These are phyloP conservation scores for Mycocalia duriaeana DNA, from an alignment of 1,284 basidiomycete genomes.

Conservation along the genomic window DNA sequence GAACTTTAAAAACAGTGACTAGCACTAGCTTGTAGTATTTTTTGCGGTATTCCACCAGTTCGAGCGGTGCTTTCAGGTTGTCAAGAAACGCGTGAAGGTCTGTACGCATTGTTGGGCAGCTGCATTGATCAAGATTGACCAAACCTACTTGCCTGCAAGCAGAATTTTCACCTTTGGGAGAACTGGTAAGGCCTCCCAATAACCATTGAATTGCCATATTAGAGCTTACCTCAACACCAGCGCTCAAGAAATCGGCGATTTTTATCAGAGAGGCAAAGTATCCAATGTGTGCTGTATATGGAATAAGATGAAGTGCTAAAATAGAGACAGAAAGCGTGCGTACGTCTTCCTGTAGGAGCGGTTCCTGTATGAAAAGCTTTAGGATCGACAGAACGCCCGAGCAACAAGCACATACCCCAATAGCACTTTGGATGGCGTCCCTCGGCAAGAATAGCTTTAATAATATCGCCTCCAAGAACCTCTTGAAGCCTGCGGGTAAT, in stretches of 20 bases:
- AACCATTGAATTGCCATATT: conserved; percentile 4
- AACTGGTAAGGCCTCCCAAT: not conserved
- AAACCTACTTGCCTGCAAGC: conserved; percentile 64
- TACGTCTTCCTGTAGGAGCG: conserved; percentile 91
- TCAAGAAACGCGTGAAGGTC: conserved; percentile 98
- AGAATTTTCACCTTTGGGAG: conserved; percentile 76
- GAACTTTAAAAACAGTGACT: conserved; percentile 78
- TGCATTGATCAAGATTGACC: not conserved
- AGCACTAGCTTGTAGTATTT: conserved; percentile 89
- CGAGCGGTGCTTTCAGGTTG: conserved; percentile 95
- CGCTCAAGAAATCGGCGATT: conserved; percentile 93
- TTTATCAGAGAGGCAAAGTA: conserved; percentile 96
- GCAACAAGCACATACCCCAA: conserved; percentile 59
- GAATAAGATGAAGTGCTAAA: conserved; percentile 1
- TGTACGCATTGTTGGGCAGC: conserved; percentile 33
- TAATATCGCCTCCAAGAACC: conserved; percentile 80
- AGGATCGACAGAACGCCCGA: conserved; percentile 5
- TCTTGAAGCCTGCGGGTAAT: conserved; percentile 89
- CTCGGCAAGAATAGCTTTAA: conserved; percentile 81
- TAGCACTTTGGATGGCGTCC: conserved; percentile 78
- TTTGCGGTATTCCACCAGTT: conserved; percentile 85
- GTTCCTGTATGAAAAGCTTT: conserved; percentile 54
- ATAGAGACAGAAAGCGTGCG: conserved; percentile 22
- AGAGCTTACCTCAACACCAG: conserved; percentile 70
- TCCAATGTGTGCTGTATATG: conserved; percentile 80